These are phyloP conservation scores for Sicyos edulis DNA, from an alignment of 306 rosid species.

Conservation along the genomic window DNA sequence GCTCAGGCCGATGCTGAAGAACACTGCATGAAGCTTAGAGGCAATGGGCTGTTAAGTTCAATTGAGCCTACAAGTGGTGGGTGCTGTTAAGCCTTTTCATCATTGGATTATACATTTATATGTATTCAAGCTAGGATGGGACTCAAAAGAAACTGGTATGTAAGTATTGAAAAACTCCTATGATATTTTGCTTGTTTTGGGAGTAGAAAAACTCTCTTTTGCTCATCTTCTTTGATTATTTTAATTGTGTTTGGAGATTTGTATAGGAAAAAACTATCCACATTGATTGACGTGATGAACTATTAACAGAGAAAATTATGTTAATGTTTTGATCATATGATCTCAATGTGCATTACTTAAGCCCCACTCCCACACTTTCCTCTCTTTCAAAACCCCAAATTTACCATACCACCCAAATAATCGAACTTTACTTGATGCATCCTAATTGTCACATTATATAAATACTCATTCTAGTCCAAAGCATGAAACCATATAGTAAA, in stretches of 20 bases:
- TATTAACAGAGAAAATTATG: no score
- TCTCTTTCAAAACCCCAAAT: not conserved
- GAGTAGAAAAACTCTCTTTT: not conserved
- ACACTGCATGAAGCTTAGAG: slow-evolving; percentile 85
- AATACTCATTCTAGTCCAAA: not conserved
- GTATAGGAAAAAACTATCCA: no score
- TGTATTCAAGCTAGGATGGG: not conserved
- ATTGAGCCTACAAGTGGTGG: slow-evolving; percentile 79
- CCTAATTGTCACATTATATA: not conserved
- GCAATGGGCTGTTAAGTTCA: slow-evolving; percentile 79
- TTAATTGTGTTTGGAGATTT: no score
- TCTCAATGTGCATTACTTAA: not conserved
- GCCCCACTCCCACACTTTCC: not conserved
- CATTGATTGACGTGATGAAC: no score
- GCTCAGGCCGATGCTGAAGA: slow-evolving; percentile 89
- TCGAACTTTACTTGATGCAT: not conserved
- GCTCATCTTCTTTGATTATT: no score
- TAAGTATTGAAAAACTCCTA: no score
- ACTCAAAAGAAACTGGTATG: not conserved
- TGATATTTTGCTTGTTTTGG: no score
- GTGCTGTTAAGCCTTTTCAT: slow-evolving; percentile 28
- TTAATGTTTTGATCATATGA: no score
- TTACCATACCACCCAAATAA: not conserved
- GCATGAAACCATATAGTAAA: slow-evolving; percentile 14
- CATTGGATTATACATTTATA: not conserved